Base-by-base conservation (phyloP, 768 basidiomycete genomes). In the Auricularia sp. region DNA sequence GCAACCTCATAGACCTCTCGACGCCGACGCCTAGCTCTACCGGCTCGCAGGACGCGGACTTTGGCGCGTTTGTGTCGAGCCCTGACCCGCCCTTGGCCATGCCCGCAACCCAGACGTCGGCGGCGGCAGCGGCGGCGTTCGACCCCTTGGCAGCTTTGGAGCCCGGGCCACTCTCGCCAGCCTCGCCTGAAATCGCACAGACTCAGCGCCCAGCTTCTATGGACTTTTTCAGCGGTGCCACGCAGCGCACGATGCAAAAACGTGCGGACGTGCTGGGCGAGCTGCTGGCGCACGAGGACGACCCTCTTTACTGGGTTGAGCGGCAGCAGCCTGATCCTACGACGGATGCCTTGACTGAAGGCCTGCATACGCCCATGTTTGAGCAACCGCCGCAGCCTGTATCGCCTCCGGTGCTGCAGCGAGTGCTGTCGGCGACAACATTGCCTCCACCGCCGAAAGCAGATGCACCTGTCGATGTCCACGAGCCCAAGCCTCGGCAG, bases 261-360 rank as follows among this genome's bases (percentile, higher is more conserved):
- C 77, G 82, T 65, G 79, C 78, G 64, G 78, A 74, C 29, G 75
- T 90, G 4, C 75, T 90, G 61, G 82, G 87, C 56, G 88, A 91
- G 70, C 72, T 90, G 42, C 71, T 90, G 43, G 68, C 79, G 65
- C 83, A 87, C 65, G 82, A 90, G 72, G 85, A 88, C 61, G 87
- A 90, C 71, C 87, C 87, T 1, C 71, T 89, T 68, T 87, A 85
- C 70, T 87, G 84, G 77, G 64, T 84, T 6, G 61, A 44, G 5
- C 61, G 61, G 23, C 36, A 18, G 7, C 33, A 62, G 14, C 11
- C 6, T 7, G 34, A 59, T 33, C 11, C 34, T 7, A 35, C 34
- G 23, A 23, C 12, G 14, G 56, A 59, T 18, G 56, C 29, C 10
- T 23, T 59, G 56, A 23, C 16, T 4, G 56, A 59, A 29, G 56